Conservation (phyloP, 2,329 filamentous ascomycete genomes). For the Aspergillus fructus region DNA sequence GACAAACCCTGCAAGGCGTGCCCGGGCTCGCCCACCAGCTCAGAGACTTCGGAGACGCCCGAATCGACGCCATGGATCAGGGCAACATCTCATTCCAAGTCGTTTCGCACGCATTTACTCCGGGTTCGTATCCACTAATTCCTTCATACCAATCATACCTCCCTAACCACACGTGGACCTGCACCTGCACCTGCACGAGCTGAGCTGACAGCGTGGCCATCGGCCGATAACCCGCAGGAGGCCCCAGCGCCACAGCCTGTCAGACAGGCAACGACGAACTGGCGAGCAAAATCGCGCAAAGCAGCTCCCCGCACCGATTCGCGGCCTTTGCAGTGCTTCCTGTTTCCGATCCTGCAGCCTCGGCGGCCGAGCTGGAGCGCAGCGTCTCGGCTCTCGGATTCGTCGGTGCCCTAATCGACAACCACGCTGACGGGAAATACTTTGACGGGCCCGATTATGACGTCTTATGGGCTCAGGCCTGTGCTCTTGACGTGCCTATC, state of each 20-base stretch:
- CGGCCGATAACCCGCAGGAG: not conserved
- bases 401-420: slow-evolving; percentile 58
- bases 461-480: slow-evolving; percentile 56
- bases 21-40: not conserved
- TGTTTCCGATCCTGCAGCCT: slow-evolving; percentile 34
- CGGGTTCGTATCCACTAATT: not conserved
- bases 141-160: too few relatives aligned
- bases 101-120: not conserved
- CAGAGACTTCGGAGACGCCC: not conserved
- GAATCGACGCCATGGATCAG: not conserved
- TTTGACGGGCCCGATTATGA: slow-evolving; percentile 59
- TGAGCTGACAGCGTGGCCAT: not conserved
- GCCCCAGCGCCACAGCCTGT: not conserved
- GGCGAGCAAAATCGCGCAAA: not conserved
- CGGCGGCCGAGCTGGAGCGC: slow-evolving; percentile 29
- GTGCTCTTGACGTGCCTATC: slow-evolving; percentile 59
- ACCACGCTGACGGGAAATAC: slow-evolving; percentile 54
- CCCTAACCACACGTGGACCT: too few relatives aligned
- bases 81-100: not conserved
- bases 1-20: not conserved
- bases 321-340: slow-evolving; percentile 20
- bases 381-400: slow-evolving; percentile 58
- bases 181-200: too few relatives aligned
- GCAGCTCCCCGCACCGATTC: not conserved
- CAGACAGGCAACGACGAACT: not conserved